Conservation (phyloP, 2,329 filamentous ascomycete species). For the Dendrostoma leiphaemia region DNA sequence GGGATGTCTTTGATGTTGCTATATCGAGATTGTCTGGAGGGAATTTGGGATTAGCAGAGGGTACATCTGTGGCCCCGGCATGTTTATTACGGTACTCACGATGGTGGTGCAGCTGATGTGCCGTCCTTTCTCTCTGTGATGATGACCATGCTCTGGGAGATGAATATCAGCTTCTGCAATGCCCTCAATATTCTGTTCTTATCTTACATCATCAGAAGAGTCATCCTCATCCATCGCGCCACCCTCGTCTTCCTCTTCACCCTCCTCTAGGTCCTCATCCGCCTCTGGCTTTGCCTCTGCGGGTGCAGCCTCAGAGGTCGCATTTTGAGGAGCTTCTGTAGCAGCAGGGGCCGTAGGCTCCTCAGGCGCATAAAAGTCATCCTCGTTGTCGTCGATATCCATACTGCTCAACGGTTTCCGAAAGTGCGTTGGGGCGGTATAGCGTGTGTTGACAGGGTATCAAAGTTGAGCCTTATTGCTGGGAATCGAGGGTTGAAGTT, state of each 20-base stretch:
- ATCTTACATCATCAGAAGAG: constrained; percentile 37
- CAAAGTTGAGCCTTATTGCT: background rate
- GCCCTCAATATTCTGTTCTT: background rate
- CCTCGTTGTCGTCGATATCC: constrained; percentile 64
- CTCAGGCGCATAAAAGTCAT: constrained; percentile 65
- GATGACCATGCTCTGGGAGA: constrained; percentile 61
- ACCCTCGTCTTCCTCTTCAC: constrained; percentile 62
- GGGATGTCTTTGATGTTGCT: constrained; percentile 66
- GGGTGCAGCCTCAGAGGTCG: constrained; percentile 24
- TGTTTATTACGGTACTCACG: constrained; percentile 39
- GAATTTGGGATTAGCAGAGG: background rate
- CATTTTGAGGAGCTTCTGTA: constrained; percentile 14
- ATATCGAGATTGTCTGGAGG: constrained; percentile 56
- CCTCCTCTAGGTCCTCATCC: constrained; percentile 59
- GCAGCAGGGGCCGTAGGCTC: constrained; percentile 43
- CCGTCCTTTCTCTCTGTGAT: constrained; percentile 67
- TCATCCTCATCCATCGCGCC: constrained; percentile 61
- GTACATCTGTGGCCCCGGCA: background rate
- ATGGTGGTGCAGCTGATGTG: constrained; percentile 56
- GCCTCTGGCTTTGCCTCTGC: constrained; percentile 33
- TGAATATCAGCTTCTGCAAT: background rate
- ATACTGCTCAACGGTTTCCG: constrained; percentile 39
- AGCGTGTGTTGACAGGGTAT: background rate
- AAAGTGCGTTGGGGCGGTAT: background rate
- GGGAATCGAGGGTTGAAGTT: background rate